Evolutionary conservation across 2,329 filamentous ascomycete species (phyloP).

Genomic region (Alternaria sp.): DNA sequence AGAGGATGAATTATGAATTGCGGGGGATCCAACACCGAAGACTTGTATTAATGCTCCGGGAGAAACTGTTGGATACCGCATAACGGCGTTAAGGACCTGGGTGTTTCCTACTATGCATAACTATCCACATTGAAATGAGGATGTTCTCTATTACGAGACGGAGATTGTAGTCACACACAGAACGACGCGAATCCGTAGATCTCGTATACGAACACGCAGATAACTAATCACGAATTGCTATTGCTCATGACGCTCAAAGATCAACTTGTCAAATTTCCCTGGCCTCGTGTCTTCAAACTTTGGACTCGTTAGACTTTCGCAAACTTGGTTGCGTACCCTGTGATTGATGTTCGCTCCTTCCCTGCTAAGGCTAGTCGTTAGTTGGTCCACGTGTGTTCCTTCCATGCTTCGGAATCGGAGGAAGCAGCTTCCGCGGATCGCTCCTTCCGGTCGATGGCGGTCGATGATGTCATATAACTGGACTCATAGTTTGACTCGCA

Average conservation of each 20-base stretch:
- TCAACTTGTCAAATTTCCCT: neutral
- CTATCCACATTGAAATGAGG: neutral
- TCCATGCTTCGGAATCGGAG: neutral
- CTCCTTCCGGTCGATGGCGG: neutral
- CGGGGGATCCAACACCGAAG: neutral
- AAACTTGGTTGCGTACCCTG: neutral
- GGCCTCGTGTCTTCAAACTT: neutral
- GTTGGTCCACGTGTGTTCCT: neutral
- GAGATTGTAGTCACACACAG: neutral
- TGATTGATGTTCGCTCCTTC: neutral
- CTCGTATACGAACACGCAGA: neutral
- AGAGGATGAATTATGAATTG: conserved; percentile 2
- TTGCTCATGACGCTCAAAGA: neutral
- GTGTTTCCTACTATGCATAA: neutral
- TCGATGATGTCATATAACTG: neutral
- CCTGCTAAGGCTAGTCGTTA: neutral
- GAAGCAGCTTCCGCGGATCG: neutral
- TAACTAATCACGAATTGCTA: neutral
- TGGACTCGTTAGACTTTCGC: neutral
- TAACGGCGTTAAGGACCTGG: neutral
- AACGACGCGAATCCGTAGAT: neutral
- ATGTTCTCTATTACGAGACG: neutral
- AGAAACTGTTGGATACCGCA: neutral
- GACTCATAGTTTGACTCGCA: neutral
- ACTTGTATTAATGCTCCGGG: neutral